phyloP scores from a whole-genome alignment of 2,329 filamentous ascomycete species.

The Fusarium avenaceum region DNA sequence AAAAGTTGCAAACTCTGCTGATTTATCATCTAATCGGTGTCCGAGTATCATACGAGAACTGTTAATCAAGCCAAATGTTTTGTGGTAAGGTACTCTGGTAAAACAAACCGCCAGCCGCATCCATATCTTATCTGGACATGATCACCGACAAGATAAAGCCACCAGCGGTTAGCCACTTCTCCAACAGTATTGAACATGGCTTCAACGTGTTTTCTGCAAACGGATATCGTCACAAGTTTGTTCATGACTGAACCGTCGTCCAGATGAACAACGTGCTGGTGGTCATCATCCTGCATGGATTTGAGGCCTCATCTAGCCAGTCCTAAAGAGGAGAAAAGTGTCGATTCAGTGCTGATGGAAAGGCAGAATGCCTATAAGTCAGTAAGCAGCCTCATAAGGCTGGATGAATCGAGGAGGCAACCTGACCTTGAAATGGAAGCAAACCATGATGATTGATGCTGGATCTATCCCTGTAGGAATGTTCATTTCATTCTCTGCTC shows the following conservation, averaged over 20 bases:
- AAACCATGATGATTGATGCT: slow-evolving; percentile 1
- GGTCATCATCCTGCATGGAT: background rate
- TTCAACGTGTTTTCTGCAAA: background rate
- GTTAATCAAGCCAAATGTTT: background rate
- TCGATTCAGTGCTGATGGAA: background rate
- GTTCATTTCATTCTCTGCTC: slow-evolving; percentile 6
- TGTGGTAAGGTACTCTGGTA: background rate
- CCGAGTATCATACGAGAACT: slow-evolving; percentile 1
- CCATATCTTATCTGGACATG: slow-evolving; percentile 7
- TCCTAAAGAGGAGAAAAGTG: background rate
- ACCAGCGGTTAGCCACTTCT: background rate
- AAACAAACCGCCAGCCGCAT: background rate
- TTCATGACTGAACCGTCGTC: background rate
- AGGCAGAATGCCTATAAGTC: background rate
- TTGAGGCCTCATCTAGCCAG: slow-evolving; percentile 16
- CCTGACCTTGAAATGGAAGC: slow-evolving; percentile 13
- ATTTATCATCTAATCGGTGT: background rate
- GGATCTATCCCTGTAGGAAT: background rate
- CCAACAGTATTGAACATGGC: background rate
- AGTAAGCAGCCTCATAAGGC: slow-evolving; percentile 23
- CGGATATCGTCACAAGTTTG: background rate
- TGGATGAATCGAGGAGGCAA: slow-evolving; percentile 30
- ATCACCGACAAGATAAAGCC: slow-evolving; percentile 3
- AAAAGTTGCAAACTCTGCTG: background rate
- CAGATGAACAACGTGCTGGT: background rate